Evolutionary conservation across 1,284 basidiomycete species (phyloP), one percentile per base, ranked within the genome.

Genomic region (Puccinia triticina): DNA sequence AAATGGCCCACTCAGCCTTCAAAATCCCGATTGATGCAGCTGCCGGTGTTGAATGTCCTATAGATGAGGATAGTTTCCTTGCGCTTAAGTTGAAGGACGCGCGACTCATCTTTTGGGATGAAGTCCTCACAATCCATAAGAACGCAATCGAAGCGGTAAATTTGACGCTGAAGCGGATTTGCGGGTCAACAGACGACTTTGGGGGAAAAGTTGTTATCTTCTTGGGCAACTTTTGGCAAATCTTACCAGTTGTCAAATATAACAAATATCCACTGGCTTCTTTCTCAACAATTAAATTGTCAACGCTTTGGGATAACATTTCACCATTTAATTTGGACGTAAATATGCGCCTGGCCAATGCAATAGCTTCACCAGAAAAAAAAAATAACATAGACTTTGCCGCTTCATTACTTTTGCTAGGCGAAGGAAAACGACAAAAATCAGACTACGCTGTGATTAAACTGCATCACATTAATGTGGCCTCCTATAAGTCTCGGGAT

Each of bases 1-100:
- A 86, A 0, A 90, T 89, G 55, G 86, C 88, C 4, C 88, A 89
- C 84, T 89, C 88, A 0, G 83, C 83, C 1, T 89, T 89, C 86
- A 88, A 88, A 66, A 89, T 90, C 43, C 89, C 89, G 26, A 21
- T 77, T 11, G 29, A 46, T 7, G 46, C 53, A 1, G 18, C 61
- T 11, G 23, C 26, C 5, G 59, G 32, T 29, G 57, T 26, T 26
- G 57, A 59, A n/a, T 59, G 57, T 26, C 7, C 10, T 2, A 5
- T 37, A 16, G 59, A 64, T 14, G 4, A 64, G 37, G 59, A 64
- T 11, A 11, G 29, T 16, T 26, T 37, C 14, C 11, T 34, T 8
- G 59, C 29, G 1, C 29, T 1, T 10, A 26, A 32, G 10, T 37
- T 37, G 5, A 64, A 2, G 1, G 10, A 4, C 3, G 32, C 11